Conservation (phyloP, 768 basidiomycete species). For the Kwoniella sp. region DNA sequence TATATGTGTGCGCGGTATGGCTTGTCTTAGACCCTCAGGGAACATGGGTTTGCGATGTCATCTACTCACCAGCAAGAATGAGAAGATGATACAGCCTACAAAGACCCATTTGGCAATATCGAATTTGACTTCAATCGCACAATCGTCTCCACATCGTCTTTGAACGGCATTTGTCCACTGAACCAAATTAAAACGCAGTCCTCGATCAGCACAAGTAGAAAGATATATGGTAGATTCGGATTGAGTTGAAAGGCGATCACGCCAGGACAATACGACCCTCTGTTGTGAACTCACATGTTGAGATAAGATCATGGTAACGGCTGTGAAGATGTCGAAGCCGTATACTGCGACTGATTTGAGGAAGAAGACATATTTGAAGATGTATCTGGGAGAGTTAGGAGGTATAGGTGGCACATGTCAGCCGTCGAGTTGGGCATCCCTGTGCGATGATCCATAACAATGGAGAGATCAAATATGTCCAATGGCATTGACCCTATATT, state of each 20-base stretch:
- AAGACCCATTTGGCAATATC: slow-evolving; percentile 92
- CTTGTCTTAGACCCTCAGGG: too few species aligned
- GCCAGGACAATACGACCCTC: too few species aligned
- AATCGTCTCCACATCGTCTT: slow-evolving; percentile 69
- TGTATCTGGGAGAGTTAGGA: slow-evolving; percentile 64
- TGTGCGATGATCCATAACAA: too few species aligned
- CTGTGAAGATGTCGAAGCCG: slow-evolving; percentile 95
- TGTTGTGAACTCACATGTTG: slow-evolving; percentile 59
- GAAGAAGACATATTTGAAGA: slow-evolving; percentile 88
- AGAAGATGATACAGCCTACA: slow-evolving; percentile 96
- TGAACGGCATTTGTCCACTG: slow-evolving; percentile 90
- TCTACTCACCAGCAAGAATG: slow-evolving; percentile 81
- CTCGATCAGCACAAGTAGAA: too few species aligned
- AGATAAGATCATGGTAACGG: slow-evolving; percentile 92
- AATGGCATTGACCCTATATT: too few species aligned
- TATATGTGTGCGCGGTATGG: too few species aligned
- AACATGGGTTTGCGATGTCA: background rate
- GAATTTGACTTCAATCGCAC: slow-evolving; percentile 80
- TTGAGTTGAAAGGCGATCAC: too few species aligned
- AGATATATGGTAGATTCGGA: too few species aligned
- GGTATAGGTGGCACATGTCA: background rate
- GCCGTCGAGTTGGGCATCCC: background rate
- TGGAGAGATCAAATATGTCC: too few species aligned
- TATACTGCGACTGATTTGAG: slow-evolving; percentile 97
- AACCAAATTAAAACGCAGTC: too few species aligned